Evolutionary conservation across 306 rosid species (phyloP).

Genomic region (Pueraria montana): DNA sequence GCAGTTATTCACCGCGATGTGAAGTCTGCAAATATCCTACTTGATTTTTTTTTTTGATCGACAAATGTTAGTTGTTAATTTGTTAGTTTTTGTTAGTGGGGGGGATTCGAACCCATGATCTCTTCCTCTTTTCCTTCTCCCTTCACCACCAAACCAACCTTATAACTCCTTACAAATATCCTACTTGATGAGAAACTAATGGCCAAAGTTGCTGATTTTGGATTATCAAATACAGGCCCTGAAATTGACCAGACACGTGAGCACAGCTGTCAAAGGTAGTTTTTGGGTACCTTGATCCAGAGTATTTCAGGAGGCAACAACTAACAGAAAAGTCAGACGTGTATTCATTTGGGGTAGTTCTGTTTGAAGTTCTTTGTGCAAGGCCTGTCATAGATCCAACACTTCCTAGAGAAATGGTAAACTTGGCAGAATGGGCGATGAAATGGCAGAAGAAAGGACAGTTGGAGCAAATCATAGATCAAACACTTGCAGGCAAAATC

Average conservation of each 20-base stretch:
- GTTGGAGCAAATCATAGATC: conserved; percentile 79
- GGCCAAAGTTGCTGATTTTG: conserved; percentile 97
- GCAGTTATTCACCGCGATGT: conserved; percentile 94
- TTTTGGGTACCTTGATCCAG: conserved; percentile 93
- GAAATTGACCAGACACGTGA: conserved; percentile 90
- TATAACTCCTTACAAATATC: too few species aligned
- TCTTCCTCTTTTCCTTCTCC: too few species aligned
- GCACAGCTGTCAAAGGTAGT: conserved; percentile 92
- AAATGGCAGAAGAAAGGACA: conserved; percentile 90
- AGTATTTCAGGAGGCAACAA: conserved; percentile 88
- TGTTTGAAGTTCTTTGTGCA: conserved; percentile 88
- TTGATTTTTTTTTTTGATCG: too few species aligned
- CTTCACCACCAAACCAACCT: too few species aligned
- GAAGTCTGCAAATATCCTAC: conserved; percentile 89
- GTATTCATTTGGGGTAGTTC: conserved; percentile 90
- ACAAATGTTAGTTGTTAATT: too few species aligned
- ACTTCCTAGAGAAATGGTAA: conserved; percentile 86
- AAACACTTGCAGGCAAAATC: conserved; percentile 70
- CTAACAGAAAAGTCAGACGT: conserved; percentile 91
- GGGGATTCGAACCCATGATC: too few species aligned
- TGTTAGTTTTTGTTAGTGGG: too few species aligned
- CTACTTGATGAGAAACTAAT: conserved; percentile 89
- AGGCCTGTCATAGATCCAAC: conserved; percentile 93
- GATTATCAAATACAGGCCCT: conserved; percentile 86
- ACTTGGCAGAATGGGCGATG: conserved; percentile 96